Percentiles rank a stretch among this genome's conserved stretches.
phyloP scores from a whole-genome alignment of 345 rosid species.

The Durio zibethinus region DNA sequence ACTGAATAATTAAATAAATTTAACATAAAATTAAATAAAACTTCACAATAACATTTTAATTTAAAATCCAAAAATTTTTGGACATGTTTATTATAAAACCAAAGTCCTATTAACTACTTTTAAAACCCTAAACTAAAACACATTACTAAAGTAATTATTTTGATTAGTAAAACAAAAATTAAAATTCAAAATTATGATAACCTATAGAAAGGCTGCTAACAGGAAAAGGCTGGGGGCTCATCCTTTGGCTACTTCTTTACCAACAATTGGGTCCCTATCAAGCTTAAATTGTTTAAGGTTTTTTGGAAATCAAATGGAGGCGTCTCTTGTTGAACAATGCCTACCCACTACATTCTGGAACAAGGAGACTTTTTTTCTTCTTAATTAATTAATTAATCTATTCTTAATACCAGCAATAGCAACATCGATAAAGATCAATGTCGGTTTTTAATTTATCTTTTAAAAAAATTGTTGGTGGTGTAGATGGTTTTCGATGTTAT shows the following conservation, averaged over 20 bases:
- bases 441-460: too few relatives aligned
- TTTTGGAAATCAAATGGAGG: constrained; percentile 11
- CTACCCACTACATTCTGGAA: constrained; percentile 8
- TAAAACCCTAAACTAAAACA: background rate
- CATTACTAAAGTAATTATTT: background rate
- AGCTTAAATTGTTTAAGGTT: background rate
- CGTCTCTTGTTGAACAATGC: constrained; percentile 10
- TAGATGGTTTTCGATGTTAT: background rate
- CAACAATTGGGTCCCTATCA: background rate
- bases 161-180: background rate
- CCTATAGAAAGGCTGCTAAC: background rate
- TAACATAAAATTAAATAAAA: too few relatives aligned
- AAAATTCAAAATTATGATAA: background rate
- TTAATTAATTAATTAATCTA: background rate
- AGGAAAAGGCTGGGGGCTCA: background rate
- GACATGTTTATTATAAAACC: too few relatives aligned
- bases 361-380: background rate
- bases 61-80: too few relatives aligned
- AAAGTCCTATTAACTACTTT: too few relatives aligned
- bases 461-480: too few relatives aligned
- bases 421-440: too few relatives aligned
- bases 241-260: background rate
- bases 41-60: too few relatives aligned
- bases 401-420: background rate
- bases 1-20: too few relatives aligned